Conservation (phyloP, 805 yeast species). For the Cyberlindnera mycetangii region DNA sequence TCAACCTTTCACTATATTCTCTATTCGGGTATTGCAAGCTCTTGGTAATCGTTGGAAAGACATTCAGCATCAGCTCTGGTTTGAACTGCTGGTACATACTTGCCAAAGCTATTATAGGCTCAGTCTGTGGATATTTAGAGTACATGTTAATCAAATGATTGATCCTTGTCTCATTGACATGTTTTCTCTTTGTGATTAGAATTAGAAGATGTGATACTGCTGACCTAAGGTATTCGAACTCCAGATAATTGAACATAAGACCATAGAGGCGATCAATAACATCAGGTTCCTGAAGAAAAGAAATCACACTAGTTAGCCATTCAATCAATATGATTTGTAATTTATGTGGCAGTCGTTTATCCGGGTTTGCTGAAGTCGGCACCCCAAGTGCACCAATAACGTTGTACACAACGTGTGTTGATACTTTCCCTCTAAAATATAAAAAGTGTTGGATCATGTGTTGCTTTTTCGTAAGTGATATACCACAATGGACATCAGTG, state of each 20-base stretch:
- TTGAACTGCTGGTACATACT: conserved; percentile 21
- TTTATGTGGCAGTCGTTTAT: conserved; percentile 18
- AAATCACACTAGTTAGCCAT: conserved; percentile 35
- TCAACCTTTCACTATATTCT: conserved; percentile 11
- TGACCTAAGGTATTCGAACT: conserved; percentile 34
- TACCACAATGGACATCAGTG: conserved; percentile 7
- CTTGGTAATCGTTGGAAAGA: conserved; percentile 25
- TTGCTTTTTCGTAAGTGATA: conserved; percentile 1
- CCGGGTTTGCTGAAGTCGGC: conserved; percentile 21
- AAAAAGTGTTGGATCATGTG: conserved; percentile 28
- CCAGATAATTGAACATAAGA: conserved; percentile 33
- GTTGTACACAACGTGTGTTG: conserved; percentile 23
- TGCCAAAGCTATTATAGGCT: conserved; percentile 24
- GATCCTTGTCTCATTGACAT: conserved; percentile 32
- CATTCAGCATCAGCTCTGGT: conserved; percentile 27
- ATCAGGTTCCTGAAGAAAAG: conserved; percentile 22
- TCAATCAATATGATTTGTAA: conserved; percentile 30
- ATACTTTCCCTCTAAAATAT: conserved; percentile 30
- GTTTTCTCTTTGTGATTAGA: conserved; percentile 29
- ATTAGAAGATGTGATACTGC: conserved; percentile 34
- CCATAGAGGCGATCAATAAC: conserved; percentile 25
- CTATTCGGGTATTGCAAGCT: conserved; percentile 25
- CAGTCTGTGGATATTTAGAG: conserved; percentile 19
- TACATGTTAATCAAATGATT: conserved; percentile 24
- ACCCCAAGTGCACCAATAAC: conserved; percentile 33